Evolutionary conservation across 1,284 basidiomycete genomes (phyloP), one percentile per base, ranked within the genome.

Genomic region (Moniliophthora roreri): DNA sequence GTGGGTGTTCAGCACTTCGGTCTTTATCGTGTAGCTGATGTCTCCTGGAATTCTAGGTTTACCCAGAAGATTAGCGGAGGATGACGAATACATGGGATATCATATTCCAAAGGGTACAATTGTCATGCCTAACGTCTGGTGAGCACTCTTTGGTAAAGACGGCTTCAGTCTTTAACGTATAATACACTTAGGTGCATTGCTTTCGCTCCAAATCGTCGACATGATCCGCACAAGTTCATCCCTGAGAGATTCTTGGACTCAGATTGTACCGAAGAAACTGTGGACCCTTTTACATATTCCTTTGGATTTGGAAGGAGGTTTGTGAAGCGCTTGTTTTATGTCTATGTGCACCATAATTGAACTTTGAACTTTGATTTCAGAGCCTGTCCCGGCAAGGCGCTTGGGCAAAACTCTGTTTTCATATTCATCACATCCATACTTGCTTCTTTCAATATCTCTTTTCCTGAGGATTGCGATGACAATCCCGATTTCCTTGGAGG

Each of bases 301-400:
- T 58, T 58, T 37, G 56, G 56, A 11, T 50, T 55, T 35, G 56
- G 56, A 23, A 49, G 53, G 40, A 40, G 55, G 51, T 50, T 7
- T 11, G 48, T 9, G 8, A 32, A n/a, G n/a, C 1, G 11, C 38
- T 18, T 34, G 15, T 1, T 7, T 4, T 18, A 8, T 9, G 10
- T 20, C 13, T 40, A 20, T 24, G 3, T 6, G 13, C 35, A n/a
- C n/a, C n/a, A n/a, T 36, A 37, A 16, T 10, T 34, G 3, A 36
- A 38, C 7, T 28, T 23, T n/a, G 1, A 40, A 8, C 28, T 21
- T 11, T 13, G 7, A 15, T 48, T 21, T 15, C 11, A 51, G 53
- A 11, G 20, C 42, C 21, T 55, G 54, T 28, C 54, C 54, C 6
- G 54, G 54, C n/a, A 50, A 44, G 16, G 21, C 7, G 26, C 50